A percentile compares a stretch with the other conserved stretches of the same genome.
Evolutionary conservation across 2,329 filamentous ascomycete species (phyloP).

Genomic region (Amauroascus verrucosus): DNA sequence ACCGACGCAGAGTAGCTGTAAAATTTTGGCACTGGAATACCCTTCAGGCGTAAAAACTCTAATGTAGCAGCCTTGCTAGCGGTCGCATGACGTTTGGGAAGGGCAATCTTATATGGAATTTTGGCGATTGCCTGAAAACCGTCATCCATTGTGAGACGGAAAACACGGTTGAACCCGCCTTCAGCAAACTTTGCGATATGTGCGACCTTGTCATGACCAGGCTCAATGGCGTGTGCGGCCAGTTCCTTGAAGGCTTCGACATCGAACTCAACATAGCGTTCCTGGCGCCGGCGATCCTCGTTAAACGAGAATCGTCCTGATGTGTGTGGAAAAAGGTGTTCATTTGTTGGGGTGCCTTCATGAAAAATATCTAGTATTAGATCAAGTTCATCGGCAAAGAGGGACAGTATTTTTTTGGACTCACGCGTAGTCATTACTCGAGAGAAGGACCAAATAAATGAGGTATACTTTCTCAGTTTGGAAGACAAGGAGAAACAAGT

Average conservation of each 20-base stretch:
- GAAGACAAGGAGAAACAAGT: neutral
- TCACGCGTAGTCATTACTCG: neutral
- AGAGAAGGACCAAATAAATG: neutral
- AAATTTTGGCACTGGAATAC: constrained; percentile 30
- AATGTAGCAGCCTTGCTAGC: constrained; percentile 31
- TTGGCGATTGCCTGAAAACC: constrained; percentile 21
- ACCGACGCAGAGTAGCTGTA: constrained; percentile 27
- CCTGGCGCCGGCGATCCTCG: constrained; percentile 9
- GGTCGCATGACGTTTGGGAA: constrained; percentile 19
- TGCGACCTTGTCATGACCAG: constrained; percentile 5
- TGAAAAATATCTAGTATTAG: neutral
- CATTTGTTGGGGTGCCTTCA: neutral
- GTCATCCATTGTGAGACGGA: constrained; percentile 20
- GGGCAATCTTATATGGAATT: constrained; percentile 20
- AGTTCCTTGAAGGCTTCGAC: constrained; percentile 14
- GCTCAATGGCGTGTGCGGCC: constrained; percentile 9
- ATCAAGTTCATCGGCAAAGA: neutral
- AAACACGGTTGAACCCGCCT: constrained; percentile 22
- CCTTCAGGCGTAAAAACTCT: constrained; percentile 23
- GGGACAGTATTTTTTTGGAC: neutral
- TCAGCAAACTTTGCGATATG: constrained; percentile 20
- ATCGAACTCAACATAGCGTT: constrained; percentile 14
- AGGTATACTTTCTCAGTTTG: neutral
- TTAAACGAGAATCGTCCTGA: constrained; percentile 15
- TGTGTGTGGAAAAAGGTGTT: constrained; percentile 13